These are phyloP conservation scores for Dictyostelium capitatum DNA, from an alignment of 78 protist species.

Conservation along the genomic window DNA sequence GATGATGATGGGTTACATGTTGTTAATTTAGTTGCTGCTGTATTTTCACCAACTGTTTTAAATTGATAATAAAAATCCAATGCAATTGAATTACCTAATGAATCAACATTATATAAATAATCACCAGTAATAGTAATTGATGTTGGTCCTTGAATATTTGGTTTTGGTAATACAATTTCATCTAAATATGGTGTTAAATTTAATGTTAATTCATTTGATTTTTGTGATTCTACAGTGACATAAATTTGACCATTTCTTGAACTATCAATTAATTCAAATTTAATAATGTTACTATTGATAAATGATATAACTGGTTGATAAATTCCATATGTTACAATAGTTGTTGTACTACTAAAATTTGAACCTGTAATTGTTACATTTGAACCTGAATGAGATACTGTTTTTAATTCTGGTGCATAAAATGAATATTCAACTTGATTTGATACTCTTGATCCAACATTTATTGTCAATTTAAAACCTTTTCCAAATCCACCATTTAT, in stretches of 20 bases:
- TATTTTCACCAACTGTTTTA: background rate
- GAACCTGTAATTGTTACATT: background rate
- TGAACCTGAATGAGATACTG: background rate
- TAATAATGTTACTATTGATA: background rate
- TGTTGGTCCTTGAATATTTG: slow-evolving; percentile 18
- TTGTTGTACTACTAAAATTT: background rate
- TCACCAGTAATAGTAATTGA: background rate
- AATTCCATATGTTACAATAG: background rate
- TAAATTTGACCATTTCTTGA: slow-evolving; percentile 4
- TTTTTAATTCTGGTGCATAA: background rate
- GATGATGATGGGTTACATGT: background rate
- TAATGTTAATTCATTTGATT: background rate
- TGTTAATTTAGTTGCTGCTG: background rate
- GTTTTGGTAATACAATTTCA: background rate
- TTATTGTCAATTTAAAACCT: background rate
- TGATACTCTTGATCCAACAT: background rate
- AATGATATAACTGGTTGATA: background rate
- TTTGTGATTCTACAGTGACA: background rate
- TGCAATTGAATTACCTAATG: background rate
- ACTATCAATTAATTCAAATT: background rate
- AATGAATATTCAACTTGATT: background rate
- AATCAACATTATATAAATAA: background rate
- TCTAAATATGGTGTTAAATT: background rate
- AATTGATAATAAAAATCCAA: slow-evolving; percentile 4
- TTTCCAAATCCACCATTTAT: slow-evolving; percentile 8